Percentiles rank a stretch among this genome's conserved stretches.
Conservation (phyloP, 495 filamentous ascomycete genomes). For the Beverwykella pulmonaria region DNA sequence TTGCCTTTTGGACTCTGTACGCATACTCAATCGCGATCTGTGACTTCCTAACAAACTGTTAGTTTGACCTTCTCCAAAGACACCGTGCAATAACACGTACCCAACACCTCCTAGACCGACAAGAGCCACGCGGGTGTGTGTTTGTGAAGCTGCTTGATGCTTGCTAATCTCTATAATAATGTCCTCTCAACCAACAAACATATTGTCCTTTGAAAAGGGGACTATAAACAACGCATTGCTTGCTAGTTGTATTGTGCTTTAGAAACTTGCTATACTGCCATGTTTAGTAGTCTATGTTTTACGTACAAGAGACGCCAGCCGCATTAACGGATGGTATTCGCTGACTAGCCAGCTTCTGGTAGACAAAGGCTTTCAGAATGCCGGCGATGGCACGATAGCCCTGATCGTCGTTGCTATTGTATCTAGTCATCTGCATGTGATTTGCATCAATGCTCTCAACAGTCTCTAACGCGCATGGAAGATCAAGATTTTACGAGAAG, state of each 20-base stretch:
- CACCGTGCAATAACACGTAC: no score
- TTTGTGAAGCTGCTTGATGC: neutral
- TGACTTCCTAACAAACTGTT: no score
- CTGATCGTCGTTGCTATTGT: constrained; percentile 37
- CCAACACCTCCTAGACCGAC: no score
- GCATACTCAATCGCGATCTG: constrained; percentile 29
- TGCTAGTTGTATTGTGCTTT: neutral
- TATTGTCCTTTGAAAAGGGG: no score
- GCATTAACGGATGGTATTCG: constrained; percentile 18
- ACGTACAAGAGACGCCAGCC: constrained; percentile 40
- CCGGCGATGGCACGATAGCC: constrained; percentile 43
- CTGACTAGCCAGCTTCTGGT: constrained; percentile 4
- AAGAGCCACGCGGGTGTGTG: no score
- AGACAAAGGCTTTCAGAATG: constrained; percentile 38
- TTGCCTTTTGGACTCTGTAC: constrained; percentile 14
- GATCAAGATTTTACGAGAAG: constrained; percentile 46
- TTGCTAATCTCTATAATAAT: constrained; percentile 21
- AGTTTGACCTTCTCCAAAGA: no score
- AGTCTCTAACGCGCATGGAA: constrained; percentile 41
- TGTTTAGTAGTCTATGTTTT: neutral
- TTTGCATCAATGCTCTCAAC: constrained; percentile 49
- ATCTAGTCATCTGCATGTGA: constrained; percentile 48
- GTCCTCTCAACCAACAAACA: neutral
- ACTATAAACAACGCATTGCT: neutral
- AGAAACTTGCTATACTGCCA: constrained; percentile 6